Evolutionary conservation across 116 monocot species (phyloP).

Genomic region (Zostera marina): DNA sequence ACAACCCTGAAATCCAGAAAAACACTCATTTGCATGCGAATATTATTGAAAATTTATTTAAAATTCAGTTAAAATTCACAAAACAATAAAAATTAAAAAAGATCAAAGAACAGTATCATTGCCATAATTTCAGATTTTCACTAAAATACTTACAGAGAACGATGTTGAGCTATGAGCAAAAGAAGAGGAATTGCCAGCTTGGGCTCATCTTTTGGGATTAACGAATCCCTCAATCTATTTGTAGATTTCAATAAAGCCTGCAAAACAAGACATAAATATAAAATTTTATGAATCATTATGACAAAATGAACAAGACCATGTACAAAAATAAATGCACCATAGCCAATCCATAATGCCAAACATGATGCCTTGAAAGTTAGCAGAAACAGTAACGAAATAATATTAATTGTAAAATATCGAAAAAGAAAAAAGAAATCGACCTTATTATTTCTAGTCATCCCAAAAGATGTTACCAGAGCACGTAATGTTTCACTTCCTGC

Average conservation of each 20-base stretch:
- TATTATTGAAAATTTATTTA: too few species aligned
- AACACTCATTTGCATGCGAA: too few species aligned
- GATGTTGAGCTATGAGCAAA: slow-evolving; percentile 81
- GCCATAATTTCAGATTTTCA: neutral
- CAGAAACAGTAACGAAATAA: neutral
- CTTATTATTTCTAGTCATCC: slow-evolving; percentile 78
- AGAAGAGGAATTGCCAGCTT: slow-evolving; percentile 90
- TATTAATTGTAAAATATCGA: neutral
- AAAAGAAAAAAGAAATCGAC: slow-evolving; percentile 10
- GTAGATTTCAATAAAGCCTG: slow-evolving; percentile 89
- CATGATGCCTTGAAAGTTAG: neutral
- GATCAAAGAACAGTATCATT: neutral
- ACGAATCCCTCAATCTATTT: slow-evolving; percentile 75
- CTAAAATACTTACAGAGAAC: slow-evolving; percentile 55
- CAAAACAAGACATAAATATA: neutral
- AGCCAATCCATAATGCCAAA: too few species aligned
- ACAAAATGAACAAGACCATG: neutral
- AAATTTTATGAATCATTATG: neutral
- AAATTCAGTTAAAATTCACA: neutral
- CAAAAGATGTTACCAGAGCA: slow-evolving; percentile 62
- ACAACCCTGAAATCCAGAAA: slow-evolving; percentile 10
- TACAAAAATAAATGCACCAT: neutral
- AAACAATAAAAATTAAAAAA: neutral
- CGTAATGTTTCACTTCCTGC: slow-evolving; percentile 92
- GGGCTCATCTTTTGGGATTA: slow-evolving; percentile 90